phyloP scores from a whole-genome alignment of 2,329 filamentous ascomycete genomes.

The Alternaria longipes region DNA sequence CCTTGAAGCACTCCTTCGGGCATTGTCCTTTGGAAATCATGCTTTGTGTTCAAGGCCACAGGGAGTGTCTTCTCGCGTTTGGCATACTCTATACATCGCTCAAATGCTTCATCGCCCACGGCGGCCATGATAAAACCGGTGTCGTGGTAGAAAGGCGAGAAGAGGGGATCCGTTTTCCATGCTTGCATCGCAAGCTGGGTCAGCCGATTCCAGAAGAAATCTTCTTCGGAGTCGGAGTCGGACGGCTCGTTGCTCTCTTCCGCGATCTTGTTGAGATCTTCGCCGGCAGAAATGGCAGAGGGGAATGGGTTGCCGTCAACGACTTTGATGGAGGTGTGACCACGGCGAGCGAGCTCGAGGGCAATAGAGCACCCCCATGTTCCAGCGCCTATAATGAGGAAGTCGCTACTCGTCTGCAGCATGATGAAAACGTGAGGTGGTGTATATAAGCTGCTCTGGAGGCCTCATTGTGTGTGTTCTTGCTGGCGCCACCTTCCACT shows the following conservation, averaged over 20 bases:
- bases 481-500: conserved; percentile 12
- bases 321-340: conserved; percentile 57
- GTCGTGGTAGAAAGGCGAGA: conserved; percentile 56
- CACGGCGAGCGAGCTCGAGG: conserved; percentile 58
- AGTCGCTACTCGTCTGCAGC: conserved; percentile 15
- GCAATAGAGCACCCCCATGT: conserved; percentile 63
- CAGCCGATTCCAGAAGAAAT: conserved; percentile 46
- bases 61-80: conserved; percentile 43
- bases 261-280: conserved; percentile 61
- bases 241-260: conserved; percentile 45
- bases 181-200: conserved; percentile 51
- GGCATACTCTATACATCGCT: conserved; percentile 50
- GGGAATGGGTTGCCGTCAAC: conserved; percentile 57
- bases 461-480: conserved; percentile 10
- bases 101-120: conserved; percentile 51
- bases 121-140: conserved; percentile 61
- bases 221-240: conserved; percentile 42
- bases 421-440: conserved; percentile 1
- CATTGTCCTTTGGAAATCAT: conserved; percentile 62
- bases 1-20: conserved; percentile 62
- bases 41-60: conserved; percentile 51
- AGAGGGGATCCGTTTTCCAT: conserved; percentile 57
- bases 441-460: not conserved
- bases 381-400: conserved; percentile 60
- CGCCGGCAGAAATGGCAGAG: conserved; percentile 58